Evolutionary conservation across 2,329 filamentous ascomycete genomes (phyloP).

Genomic region (Beauveria scarabaeidicola): DNA sequence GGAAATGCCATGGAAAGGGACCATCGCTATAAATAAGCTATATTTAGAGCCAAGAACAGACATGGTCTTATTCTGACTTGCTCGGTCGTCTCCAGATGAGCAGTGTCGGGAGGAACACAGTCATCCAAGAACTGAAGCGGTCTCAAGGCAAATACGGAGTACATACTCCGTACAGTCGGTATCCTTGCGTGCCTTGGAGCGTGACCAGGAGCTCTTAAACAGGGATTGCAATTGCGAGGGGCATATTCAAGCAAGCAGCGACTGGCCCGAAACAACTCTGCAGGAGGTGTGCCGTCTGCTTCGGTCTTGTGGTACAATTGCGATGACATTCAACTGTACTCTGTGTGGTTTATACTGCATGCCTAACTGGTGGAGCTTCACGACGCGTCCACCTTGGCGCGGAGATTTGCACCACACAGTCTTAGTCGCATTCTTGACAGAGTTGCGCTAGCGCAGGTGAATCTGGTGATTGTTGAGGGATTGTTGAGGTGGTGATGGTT

Average conservation of each 20-base stretch:
- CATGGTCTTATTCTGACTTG: neutral
- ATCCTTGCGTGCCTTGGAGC: no score
- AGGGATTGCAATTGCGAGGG: neutral
- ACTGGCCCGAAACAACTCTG: neutral
- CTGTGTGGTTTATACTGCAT: neutral
- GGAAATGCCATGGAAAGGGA: neutral
- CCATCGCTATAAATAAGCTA: no score
- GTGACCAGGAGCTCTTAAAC: neutral
- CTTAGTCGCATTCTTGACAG: neutral
- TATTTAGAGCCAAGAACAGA: no score
- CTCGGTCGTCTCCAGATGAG: neutral
- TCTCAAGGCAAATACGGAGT: neutral
- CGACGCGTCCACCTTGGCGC: neutral
- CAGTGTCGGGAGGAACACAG: neutral
- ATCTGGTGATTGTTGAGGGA: neutral
- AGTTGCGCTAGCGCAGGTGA: neutral
- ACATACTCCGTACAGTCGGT: no score
- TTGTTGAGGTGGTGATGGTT: neutral
- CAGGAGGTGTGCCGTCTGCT: neutral
- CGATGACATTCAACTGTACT: constrained; percentile 6
- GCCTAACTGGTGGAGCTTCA: neutral
- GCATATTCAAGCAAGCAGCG: neutral
- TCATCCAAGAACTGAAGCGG: neutral
- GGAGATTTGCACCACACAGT: neutral
- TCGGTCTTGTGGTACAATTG: neutral